These are phyloP conservation scores for Endocalyx cinctus DNA, from an alignment of 2,329 filamentous ascomycete genomes.

Conservation along the genomic window DNA sequence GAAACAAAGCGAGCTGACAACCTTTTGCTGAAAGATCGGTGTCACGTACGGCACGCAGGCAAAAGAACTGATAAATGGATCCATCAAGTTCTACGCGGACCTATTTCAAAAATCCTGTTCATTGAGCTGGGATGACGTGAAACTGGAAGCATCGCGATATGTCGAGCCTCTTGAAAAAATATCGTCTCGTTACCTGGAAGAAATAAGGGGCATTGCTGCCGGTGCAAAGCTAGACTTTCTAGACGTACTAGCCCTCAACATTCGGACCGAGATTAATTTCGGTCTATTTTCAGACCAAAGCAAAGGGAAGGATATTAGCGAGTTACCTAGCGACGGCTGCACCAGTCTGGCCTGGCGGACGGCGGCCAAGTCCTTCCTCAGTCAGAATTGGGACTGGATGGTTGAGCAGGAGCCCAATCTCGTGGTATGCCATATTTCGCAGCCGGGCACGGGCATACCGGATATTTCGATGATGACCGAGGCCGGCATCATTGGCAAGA, in stretches of 20 bases:
- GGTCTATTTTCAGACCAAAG: conserved; percentile 41
- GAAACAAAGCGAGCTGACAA: no score
- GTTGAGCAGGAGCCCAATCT: conserved; percentile 44
- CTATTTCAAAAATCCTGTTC: conserved; percentile 29
- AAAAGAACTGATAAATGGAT: conserved; percentile 24
- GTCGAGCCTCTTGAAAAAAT: conserved; percentile 34
- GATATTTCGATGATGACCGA: conserved; percentile 54
- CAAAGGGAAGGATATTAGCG: conserved; percentile 1
- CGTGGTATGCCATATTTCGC: conserved; percentile 40
- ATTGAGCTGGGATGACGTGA: conserved; percentile 28
- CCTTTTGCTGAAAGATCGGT: conserved; percentile 27
- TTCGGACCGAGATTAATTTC: conserved; percentile 53
- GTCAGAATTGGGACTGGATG: conserved; percentile 61
- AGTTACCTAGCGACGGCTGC: conserved; percentile 45
- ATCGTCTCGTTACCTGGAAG: conserved; percentile 33
- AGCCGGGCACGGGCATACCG: conserved; percentile 33
- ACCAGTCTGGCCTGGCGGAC: conserved; percentile 46
- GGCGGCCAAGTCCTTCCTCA: conserved; percentile 31
- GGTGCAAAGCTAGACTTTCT: conserved; percentile 40
- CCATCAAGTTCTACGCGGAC: conserved; percentile 30
- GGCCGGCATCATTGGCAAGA: conserved; percentile 59
- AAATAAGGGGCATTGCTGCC: conserved; percentile 48
- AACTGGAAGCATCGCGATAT: conserved; percentile 39
- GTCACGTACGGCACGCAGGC: conserved; percentile 28
- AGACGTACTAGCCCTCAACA: conserved; percentile 54